These are phyloP conservation scores for Wickerhamomyces queroliae DNA, from an alignment of 805 yeast genomes.

Conservation along the genomic window DNA sequence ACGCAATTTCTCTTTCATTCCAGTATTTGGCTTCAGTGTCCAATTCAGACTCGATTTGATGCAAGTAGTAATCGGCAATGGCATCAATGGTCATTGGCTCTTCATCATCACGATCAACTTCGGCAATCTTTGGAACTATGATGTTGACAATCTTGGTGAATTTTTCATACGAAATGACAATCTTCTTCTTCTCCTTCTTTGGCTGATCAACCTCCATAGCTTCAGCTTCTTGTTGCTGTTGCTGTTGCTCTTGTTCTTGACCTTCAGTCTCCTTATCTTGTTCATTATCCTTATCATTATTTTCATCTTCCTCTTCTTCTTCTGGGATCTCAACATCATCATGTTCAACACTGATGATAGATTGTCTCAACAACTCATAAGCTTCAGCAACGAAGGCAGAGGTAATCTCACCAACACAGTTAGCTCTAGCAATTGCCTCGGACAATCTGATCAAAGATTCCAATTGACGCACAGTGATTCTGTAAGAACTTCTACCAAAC, in stretches of 20 bases:
- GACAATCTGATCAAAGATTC: slow-evolving; percentile 90
- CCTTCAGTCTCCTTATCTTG: slow-evolving; percentile 12
- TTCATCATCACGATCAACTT: slow-evolving; percentile 42
- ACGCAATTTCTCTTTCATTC: slow-evolving; percentile 63
- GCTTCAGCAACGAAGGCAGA: slow-evolving; percentile 91
- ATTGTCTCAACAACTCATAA: slow-evolving; percentile 79
- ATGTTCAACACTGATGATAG: slow-evolving; percentile 88
- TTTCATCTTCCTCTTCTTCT: slow-evolving; percentile 31
- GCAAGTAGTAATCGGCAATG: slow-evolving; percentile 76
- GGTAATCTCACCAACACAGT: slow-evolving; percentile 83
- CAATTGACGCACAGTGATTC: slow-evolving; percentile 95
- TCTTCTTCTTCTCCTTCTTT: slow-evolving; percentile 27
- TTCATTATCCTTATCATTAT: slow-evolving; percentile 40
- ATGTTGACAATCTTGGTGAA: slow-evolving; percentile 80
- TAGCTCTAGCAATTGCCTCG: slow-evolving; percentile 96
- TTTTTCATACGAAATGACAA: slow-evolving; percentile 75
- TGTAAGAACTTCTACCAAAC: slow-evolving; percentile 73
- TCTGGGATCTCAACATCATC: slow-evolving; percentile 87
- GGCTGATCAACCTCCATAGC: slow-evolving; percentile 9
- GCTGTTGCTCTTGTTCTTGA: slow-evolving; percentile 10
- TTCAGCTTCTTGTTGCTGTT: slow-evolving; percentile 4
- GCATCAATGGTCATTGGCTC: slow-evolving; percentile 65
- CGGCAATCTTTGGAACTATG: slow-evolving; percentile 61
- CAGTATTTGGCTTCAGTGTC: slow-evolving; percentile 65
- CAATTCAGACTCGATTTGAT: slow-evolving; percentile 65